Conservation (phyloP, 768 basidiomycete genomes). For the Leccinum subtestaceum region DNA sequence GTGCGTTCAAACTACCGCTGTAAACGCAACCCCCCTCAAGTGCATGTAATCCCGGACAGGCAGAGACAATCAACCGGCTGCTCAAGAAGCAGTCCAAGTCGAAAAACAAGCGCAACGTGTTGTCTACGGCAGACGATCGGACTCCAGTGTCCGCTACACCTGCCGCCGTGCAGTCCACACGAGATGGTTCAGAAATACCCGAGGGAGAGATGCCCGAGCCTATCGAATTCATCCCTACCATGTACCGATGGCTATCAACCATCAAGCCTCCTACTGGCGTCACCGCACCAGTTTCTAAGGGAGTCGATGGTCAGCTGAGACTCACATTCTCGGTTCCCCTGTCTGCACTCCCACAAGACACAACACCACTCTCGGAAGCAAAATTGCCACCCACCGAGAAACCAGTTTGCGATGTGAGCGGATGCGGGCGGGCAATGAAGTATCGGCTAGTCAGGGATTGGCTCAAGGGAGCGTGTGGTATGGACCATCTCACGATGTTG, state of each 20-base stretch:
- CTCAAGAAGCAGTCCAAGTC: conserved; percentile 81
- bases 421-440: conserved; percentile 54
- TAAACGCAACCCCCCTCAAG: background rate
- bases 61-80: conserved; percentile 85
- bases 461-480: conserved; percentile 59
- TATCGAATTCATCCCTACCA: conserved; percentile 44
- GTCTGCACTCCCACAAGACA: conserved; percentile 19
- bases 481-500: conserved; percentile 58
- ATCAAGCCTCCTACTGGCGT: conserved; percentile 29
- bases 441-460: conserved; percentile 67
- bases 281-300: conserved; percentile 2
- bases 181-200: conserved; percentile 30
- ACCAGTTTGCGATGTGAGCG: conserved; percentile 51
- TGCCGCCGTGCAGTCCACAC: conserved; percentile 25
- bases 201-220: conserved; percentile 44
- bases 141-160: conserved; percentile 33
- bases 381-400: conserved; percentile 8
- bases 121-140: conserved; percentile 48
- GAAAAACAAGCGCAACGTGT: conserved; percentile 53
- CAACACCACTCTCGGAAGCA: conserved; percentile 9
- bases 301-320: conserved; percentile 32
- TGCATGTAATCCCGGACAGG: conserved; percentile 38
- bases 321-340: conserved; percentile 57
- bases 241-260: conserved; percentile 74
- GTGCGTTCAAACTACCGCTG: conserved; percentile 32